A percentile compares a stretch with the other conserved stretches of the same genome.
phyloP scores from a whole-genome alignment of 1,284 basidiomycete genomes.

The Tilletiaria anomala region DNA sequence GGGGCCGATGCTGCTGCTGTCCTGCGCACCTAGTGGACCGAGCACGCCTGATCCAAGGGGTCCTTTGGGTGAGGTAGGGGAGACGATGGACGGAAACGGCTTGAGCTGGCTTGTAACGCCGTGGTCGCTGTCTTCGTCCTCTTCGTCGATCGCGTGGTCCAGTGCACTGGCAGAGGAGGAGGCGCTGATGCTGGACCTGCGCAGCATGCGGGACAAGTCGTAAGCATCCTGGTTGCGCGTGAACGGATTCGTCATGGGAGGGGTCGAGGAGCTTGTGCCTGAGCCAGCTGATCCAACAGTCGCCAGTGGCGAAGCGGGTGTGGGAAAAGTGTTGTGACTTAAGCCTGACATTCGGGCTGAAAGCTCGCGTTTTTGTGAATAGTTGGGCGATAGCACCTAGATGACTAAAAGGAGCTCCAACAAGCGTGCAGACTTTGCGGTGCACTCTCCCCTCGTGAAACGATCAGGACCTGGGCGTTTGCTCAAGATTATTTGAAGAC shows the following conservation, averaged over 20 bases:
- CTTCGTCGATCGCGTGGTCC: neutral
- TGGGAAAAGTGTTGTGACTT: too few species aligned
- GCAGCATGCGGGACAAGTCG: neutral
- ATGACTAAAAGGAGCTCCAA: too few species aligned
- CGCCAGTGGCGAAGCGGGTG: too few species aligned
- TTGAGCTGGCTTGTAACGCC: neutral
- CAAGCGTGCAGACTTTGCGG: too few species aligned
- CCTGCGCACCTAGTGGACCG: conserved; percentile 1
- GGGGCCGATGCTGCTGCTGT: neutral
- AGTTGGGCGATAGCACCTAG: too few species aligned
- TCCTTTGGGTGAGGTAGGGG: neutral
- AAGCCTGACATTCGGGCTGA: too few species aligned
- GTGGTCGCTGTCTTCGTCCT: conserved; percentile 1
- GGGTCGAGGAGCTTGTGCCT: neutral
- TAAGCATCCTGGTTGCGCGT: conserved; percentile 10
- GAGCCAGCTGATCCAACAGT: too few species aligned
- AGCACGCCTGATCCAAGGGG: neutral
- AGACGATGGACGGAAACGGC: neutral
- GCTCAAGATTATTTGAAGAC: too few species aligned
- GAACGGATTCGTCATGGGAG: conserved; percentile 8
- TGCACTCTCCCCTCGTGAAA: too few species aligned
- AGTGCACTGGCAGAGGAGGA: conserved; percentile 2
- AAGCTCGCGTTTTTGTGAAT: too few species aligned
- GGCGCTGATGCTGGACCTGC: conserved; percentile 1
- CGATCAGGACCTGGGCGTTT: too few species aligned